phyloP scores from a whole-genome alignment of 2,329 filamentous ascomycete genomes.

The Penicillium sp. region DNA sequence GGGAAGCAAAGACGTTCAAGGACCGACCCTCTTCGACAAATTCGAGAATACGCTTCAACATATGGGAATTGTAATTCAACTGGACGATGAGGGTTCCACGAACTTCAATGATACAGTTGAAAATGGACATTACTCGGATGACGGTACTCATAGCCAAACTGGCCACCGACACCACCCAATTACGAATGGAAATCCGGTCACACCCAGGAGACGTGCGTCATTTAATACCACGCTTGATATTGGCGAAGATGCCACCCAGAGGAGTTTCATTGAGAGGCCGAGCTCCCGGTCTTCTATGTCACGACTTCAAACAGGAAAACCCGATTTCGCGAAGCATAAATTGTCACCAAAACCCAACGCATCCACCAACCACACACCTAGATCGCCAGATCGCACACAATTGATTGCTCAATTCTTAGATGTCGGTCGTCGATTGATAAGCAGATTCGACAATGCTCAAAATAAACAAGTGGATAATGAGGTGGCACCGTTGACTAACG shows the following conservation, averaged over 20 bases:
- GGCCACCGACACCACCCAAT: slow-evolving; percentile 17
- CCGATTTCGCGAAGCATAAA: slow-evolving; percentile 32
- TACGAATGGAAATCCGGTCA: slow-evolving; percentile 32
- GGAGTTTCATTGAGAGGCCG: slow-evolving; percentile 36
- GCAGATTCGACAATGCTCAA: slow-evolving; percentile 30
- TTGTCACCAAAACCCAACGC: slow-evolving; percentile 16
- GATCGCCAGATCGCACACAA: slow-evolving; percentile 36
- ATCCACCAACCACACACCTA: slow-evolving; percentile 10
- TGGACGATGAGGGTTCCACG: slow-evolving; percentile 47
- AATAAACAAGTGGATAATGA: slow-evolving; percentile 16
- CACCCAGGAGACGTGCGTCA: slow-evolving; percentile 51
- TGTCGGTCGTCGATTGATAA: slow-evolving; percentile 38
- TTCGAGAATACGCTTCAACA: slow-evolving; percentile 67
- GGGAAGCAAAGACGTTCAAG: slow-evolving; percentile 59
- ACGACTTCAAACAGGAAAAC: slow-evolving; percentile 39
- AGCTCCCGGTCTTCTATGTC: slow-evolving; percentile 47
- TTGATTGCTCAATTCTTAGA: slow-evolving; percentile 41
- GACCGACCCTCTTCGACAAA: slow-evolving; percentile 63
- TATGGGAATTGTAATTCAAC: slow-evolving; percentile 71
- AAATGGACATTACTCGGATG: slow-evolving; percentile 26
- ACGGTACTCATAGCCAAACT: slow-evolving; percentile 22
- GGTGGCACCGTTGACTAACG: slow-evolving; percentile 22
- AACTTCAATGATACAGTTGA: slow-evolving; percentile 36
- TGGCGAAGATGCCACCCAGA: slow-evolving; percentile 52
- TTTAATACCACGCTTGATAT: slow-evolving; percentile 55